Evolutionary conservation across 164 flowering plant species (phyloP).

Genomic region (Nymphaea thermarum): DNA sequence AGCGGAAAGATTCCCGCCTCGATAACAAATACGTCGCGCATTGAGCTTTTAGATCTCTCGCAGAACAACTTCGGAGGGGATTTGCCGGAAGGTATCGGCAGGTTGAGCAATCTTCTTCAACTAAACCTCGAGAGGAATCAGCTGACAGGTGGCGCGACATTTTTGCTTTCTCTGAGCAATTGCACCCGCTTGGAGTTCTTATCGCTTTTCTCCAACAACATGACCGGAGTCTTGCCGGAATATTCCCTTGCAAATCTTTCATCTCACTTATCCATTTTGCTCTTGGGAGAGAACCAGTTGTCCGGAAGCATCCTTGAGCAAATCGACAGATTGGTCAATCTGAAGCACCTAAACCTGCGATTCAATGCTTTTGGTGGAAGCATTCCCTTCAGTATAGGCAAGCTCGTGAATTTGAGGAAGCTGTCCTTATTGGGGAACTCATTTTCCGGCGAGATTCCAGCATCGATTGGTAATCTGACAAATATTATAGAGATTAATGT

Average conservation of each 20-base stretch:
- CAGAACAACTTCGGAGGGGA: not conserved
- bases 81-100: conserved; percentile 6
- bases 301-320: not conserved
- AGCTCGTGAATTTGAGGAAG: conserved; percentile 9
- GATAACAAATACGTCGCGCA: not conserved
- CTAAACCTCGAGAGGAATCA: not conserved
- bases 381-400: conserved; percentile 19
- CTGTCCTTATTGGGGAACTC: conserved; percentile 8
- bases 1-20: not conserved
- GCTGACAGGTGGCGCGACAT: conserved; percentile 5
- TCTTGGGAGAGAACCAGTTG: not conserved
- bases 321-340: not conserved
- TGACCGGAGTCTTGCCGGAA: conserved; percentile 16
- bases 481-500: conserved; percentile 7
- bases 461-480: conserved; percentile 8
- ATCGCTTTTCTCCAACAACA: not conserved
- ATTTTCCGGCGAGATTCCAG: conserved; percentile 17
- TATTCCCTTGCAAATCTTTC: conserved; percentile 4
- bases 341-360: conserved; percentile 1
- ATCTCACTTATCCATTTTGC: conserved; percentile 13
- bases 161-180: conserved; percentile 13
- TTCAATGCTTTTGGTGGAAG: conserved; percentile 14
- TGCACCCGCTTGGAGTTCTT: conserved; percentile 9
- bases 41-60: not conserved
- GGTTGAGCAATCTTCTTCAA: not conserved